Conservation (phyloP, 768 basidiomycete species). For the Boletus bicolor region DNA sequence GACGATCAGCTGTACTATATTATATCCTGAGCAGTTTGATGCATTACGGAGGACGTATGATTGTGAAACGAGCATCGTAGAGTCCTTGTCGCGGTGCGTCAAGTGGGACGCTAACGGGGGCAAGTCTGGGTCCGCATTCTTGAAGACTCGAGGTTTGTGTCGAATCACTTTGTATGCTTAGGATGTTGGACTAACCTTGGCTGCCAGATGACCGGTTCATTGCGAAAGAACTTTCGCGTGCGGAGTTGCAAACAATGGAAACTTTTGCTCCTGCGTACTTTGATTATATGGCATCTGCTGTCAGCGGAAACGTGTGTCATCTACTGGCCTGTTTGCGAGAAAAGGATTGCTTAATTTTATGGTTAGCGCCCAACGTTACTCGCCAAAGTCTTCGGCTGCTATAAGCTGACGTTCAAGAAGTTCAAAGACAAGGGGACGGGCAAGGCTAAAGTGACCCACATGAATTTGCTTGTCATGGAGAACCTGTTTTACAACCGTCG, state of each 20-base stretch:
- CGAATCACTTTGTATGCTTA: neutral
- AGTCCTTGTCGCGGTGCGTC: constrained; percentile 88
- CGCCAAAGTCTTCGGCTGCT: constrained; percentile 96
- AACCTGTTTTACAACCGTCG: constrained; percentile 92
- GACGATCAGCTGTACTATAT: constrained; percentile 88
- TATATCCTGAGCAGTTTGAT: constrained; percentile 97
- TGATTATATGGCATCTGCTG: constrained; percentile 95
- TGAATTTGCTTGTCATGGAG: constrained; percentile 98
- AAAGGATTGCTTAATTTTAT: constrained; percentile 4
- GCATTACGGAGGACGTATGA: constrained; percentile 88
- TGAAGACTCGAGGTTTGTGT: constrained; percentile 83
- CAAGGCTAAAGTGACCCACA: constrained; percentile 78
- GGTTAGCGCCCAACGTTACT: constrained; percentile 85
- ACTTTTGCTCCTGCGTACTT: constrained; percentile 98
- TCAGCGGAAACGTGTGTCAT: constrained; percentile 69
- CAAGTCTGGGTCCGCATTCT: constrained; percentile 94
- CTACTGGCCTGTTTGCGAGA: neutral
- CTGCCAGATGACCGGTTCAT: constrained; percentile 92
- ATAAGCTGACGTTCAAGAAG: constrained; percentile 88
- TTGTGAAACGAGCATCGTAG: constrained; percentile 91
- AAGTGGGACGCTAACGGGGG: constrained; percentile 97
- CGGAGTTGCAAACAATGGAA: constrained; percentile 93
- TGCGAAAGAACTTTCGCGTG: constrained; percentile 89
- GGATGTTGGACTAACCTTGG: neutral
- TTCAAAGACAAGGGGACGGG: constrained; percentile 59